These are phyloP conservation scores for Ascochyta viciae-villosae DNA, from an alignment of 2,329 filamentous ascomycete genomes.

Conservation along the genomic window DNA sequence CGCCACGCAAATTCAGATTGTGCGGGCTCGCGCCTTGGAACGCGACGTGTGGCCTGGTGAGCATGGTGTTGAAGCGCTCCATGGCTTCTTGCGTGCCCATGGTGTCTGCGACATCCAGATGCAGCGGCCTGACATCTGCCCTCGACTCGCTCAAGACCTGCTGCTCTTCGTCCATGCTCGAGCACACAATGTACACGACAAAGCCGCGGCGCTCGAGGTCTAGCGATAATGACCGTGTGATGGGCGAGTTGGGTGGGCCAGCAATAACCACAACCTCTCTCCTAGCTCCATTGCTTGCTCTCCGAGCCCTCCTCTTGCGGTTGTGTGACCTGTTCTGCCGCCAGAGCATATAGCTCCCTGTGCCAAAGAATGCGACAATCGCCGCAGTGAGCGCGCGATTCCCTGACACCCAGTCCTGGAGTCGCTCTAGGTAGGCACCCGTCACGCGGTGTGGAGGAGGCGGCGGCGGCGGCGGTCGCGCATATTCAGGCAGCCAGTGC, in stretches of 20 bases:
- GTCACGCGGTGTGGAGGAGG: conserved; percentile 54
- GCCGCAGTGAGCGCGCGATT: conserved; percentile 78
- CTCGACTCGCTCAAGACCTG: conserved; percentile 78
- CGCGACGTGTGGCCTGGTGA: conserved; percentile 77
- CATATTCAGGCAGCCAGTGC: conserved; percentile 74
- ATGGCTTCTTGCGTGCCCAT: conserved; percentile 72
- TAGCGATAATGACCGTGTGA: conserved; percentile 81
- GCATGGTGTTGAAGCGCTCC: conserved; percentile 73
- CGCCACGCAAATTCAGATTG: conserved; percentile 75
- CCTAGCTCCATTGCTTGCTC: conserved; percentile 81
- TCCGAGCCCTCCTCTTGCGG: conserved; percentile 75
- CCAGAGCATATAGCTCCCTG: conserved; percentile 65
- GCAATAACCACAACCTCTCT: conserved; percentile 88
- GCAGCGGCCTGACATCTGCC: conserved; percentile 80
- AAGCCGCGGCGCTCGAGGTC: conserved; percentile 92
- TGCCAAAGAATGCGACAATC: conserved; percentile 73
- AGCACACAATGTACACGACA: conserved; percentile 89
- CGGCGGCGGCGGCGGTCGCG: conserved; percentile 65
- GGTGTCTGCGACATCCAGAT: conserved; percentile 82
- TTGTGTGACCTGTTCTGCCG: conserved; percentile 66
- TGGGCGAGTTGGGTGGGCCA: conserved; percentile 82
- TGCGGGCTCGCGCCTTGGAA: conserved; percentile 79
- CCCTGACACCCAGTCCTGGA: conserved; percentile 73
- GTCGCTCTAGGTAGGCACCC: conserved; percentile 59
- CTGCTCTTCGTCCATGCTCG: conserved; percentile 83